These are phyloP conservation scores for Cochlearia excelsa DNA, from an alignment of 345 rosid species.

Conservation along the genomic window DNA sequence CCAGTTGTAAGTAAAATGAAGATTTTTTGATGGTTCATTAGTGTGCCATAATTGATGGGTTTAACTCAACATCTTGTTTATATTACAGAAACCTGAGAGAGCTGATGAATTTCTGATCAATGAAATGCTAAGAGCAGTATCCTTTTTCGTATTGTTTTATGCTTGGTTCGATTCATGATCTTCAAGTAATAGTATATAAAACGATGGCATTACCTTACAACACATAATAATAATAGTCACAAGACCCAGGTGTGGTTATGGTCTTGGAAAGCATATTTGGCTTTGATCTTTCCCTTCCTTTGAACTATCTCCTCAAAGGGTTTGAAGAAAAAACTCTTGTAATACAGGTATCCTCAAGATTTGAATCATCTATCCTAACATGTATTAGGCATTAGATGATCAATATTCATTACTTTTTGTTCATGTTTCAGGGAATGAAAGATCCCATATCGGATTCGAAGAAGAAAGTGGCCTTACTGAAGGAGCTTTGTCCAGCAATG, in stretches of 20 bases:
- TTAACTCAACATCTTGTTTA: slow-evolving; percentile 12
- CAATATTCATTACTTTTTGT: neutral
- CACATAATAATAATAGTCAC: slow-evolving; percentile 47
- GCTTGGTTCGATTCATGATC: slow-evolving; percentile 1
- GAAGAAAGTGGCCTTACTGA: slow-evolving; percentile 60
- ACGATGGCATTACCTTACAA: slow-evolving; percentile 46
- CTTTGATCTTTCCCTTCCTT: slow-evolving; percentile 74
- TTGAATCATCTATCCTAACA: neutral
- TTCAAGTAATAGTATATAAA: neutral
- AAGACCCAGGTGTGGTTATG: slow-evolving; percentile 71
- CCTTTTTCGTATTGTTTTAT: slow-evolving; percentile 32
- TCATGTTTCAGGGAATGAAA: slow-evolving; percentile 63
- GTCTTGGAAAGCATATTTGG: slow-evolving; percentile 85
- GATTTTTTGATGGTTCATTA: neutral
- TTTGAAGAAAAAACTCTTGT: slow-evolving; percentile 53
- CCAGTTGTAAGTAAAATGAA: slow-evolving; percentile 57
- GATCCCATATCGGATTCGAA: slow-evolving; percentile 70
- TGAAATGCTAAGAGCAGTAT: slow-evolving; percentile 95
- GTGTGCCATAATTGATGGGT: neutral
- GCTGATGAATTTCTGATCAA: slow-evolving; percentile 69
- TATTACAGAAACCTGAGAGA: slow-evolving; percentile 61
- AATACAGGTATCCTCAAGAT: slow-evolving; percentile 52
- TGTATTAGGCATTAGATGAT: neutral
- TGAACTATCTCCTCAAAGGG: slow-evolving; percentile 67
- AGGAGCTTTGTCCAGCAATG: slow-evolving; percentile 48